Evolutionary conservation across 306 rosid genomes (phyloP).

Genomic region (Gastrolobium villosum): DNA sequence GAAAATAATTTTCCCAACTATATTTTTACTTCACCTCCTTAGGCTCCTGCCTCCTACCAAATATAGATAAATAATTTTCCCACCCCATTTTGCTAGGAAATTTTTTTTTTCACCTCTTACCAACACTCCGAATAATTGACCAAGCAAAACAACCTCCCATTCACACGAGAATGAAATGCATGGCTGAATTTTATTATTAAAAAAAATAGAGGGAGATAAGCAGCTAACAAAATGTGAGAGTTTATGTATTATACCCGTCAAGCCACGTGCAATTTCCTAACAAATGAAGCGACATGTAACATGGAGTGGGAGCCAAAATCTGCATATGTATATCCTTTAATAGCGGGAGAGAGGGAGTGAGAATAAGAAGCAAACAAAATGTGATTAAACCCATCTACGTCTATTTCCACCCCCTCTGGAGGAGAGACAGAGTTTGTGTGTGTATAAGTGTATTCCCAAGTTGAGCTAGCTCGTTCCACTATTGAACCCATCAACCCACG

Average conservation of each 20-base stretch:
- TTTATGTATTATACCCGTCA: background rate
- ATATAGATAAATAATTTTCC: too few species aligned
- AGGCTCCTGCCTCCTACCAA: too few species aligned
- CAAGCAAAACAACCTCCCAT: background rate
- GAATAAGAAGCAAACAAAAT: background rate
- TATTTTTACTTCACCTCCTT: too few species aligned
- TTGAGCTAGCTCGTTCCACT: background rate
- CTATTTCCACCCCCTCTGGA: background rate
- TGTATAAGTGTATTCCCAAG: background rate
- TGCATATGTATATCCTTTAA: background rate
- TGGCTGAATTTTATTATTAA: background rate
- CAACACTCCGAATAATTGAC: too few species aligned
- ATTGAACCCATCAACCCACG: constrained; percentile 42
- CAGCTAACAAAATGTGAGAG: background rate
- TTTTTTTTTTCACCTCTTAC: too few species aligned
- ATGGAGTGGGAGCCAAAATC: constrained; percentile 45
- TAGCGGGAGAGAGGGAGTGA: too few species aligned
- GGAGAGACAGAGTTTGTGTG: background rate
- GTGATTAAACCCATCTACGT: background rate
- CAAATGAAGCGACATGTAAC: constrained; percentile 53
- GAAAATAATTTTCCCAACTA: too few species aligned
- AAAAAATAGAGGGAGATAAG: background rate
- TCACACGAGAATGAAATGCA: background rate
- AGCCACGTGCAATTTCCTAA: constrained; percentile 19
- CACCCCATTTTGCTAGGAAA: too few species aligned